Evolutionary conservation across 139 green algal species (phyloP), one percentile per base, ranked within the genome.

Genomic region (Picochlorum sp.): DNA sequence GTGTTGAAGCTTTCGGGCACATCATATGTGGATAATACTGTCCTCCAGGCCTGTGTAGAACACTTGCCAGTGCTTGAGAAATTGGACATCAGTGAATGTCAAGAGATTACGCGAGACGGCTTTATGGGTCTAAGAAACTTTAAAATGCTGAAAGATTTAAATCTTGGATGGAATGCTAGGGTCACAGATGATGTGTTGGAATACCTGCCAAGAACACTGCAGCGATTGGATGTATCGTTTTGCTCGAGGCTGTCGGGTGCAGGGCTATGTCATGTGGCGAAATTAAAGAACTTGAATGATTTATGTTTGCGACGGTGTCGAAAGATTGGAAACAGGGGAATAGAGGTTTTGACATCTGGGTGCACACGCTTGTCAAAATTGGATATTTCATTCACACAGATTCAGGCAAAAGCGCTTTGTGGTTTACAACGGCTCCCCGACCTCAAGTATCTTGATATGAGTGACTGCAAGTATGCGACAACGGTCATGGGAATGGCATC

Each of bases 31-130:
- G 21, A 24, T 13, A 57, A 76, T 13, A 45, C 2, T 11, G 63
- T 70, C 15, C 30, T 72, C 18, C 24, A 26, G 1, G 18, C 57
- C 8, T 45, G 72, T 30, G 55, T 63, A 21, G 28, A 41, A 7
- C 24, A 52, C n/a, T 55, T 69, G 44, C 41, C 16, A 20, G 21
- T 38, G 30, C 58, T 76, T 28, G 67, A 45, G 3, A 28, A 37
- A 57, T 56, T 76, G 44, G 70, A 76, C 31, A 24, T 72, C 3
- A 68, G 56, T 50, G 70, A 76, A 26, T 72, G 70, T 57, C 70
- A 76, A 45, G 45, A 56, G 10, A 31, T 66, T 57, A 72, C 55
- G 4, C 16, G 45, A 3, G 57, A 21, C 6, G 70, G 63, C 4
- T n/a, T 30, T 21, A 57, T 58, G 28, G 15, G 6, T 45, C 57